These are phyloP conservation scores for Magnaporthiopsis rhizophila DNA, from an alignment of 2,329 filamentous ascomycete genomes.

Conservation along the genomic window DNA sequence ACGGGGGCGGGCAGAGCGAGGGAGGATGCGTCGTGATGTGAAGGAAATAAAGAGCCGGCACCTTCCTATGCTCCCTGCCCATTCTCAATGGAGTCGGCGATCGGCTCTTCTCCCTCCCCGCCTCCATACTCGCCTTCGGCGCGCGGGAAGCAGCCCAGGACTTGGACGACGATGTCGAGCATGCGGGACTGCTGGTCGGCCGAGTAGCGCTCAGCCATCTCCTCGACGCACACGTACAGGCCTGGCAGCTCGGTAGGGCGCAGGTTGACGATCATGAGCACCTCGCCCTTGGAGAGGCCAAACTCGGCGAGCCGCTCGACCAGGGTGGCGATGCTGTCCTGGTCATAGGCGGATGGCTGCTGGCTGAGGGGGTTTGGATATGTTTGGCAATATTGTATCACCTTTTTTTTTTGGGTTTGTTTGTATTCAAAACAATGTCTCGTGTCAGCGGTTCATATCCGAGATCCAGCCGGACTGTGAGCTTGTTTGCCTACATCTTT, in stretches of 20 bases:
- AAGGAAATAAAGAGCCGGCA: conserved; percentile 13
- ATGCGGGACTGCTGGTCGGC: conserved; percentile 53
- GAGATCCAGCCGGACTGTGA: neutral
- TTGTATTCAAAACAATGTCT: neutral
- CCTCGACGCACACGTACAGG: conserved; percentile 57
- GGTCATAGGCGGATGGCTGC: conserved; percentile 43
- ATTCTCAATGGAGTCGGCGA: conserved; percentile 27
- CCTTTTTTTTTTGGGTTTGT: conserved; percentile 28
- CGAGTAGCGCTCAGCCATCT: conserved; percentile 52
- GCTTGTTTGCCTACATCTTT: conserved; percentile 46
- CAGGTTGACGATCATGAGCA: conserved; percentile 61
- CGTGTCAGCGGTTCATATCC: neutral
- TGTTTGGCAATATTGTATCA: conserved; percentile 52
- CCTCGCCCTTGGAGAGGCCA: conserved; percentile 58
- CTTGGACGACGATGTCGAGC: conserved; percentile 45
- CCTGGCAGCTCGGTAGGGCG: conserved; percentile 49
- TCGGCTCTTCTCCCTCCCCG: conserved; percentile 21
- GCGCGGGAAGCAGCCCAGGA: conserved; percentile 45
- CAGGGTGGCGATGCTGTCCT: conserved; percentile 43
- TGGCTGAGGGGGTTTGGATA: conserved; percentile 48
- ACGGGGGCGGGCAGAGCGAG: conserved; percentile 43
- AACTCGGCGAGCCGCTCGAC: conserved; percentile 47
- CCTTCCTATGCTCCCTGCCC: conserved; percentile 5
- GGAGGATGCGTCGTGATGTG: conserved; percentile 46
- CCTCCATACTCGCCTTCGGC: conserved; percentile 24